Conservation (phyloP, 2,329 filamentous ascomycete genomes). For the Aspergillus nomiae region DNA sequence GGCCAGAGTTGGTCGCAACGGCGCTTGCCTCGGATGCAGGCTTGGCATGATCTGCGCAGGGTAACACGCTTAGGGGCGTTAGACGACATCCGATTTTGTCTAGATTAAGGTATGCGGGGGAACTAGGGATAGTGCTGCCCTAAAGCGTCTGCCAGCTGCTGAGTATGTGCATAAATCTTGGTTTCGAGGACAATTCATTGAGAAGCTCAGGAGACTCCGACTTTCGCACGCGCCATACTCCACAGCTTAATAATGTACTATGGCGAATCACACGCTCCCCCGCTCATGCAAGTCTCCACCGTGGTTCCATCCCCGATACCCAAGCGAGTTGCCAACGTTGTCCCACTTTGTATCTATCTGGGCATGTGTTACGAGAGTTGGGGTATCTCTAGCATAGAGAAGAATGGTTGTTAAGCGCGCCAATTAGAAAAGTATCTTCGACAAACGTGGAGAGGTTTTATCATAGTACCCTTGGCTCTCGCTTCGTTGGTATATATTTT, state of each 20-base stretch:
- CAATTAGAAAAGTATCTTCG: too few relatives aligned
- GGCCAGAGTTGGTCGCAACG: constrained; percentile 31
- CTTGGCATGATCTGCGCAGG: constrained; percentile 31
- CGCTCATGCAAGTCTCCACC: too few relatives aligned
- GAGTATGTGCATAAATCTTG: not conserved
- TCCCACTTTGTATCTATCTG: too few relatives aligned
- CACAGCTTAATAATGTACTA: not conserved
- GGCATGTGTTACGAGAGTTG: too few relatives aligned
- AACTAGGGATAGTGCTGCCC: not conserved
- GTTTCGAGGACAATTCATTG: not conserved
- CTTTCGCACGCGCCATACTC: not conserved
- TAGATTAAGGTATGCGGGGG: not conserved
- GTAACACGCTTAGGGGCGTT: constrained; percentile 8
- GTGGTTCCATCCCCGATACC: too few relatives aligned
- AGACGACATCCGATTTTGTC: not conserved
- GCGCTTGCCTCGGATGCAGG: constrained; percentile 30
- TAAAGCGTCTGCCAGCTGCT: not conserved
- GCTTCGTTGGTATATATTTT: too few relatives aligned
- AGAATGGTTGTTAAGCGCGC: too few relatives aligned
- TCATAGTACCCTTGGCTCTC: too few relatives aligned
- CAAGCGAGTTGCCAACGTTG: too few relatives aligned
- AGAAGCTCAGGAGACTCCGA: not conserved
- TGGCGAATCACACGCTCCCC: too few relatives aligned
- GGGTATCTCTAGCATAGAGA: too few relatives aligned
- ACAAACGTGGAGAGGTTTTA: too few relatives aligned